Percentiles rank a stretch among this genome's conserved stretches.
phyloP scores from a whole-genome alignment of 2,329 filamentous ascomycete genomes.

The Mycogone perniciosa region DNA sequence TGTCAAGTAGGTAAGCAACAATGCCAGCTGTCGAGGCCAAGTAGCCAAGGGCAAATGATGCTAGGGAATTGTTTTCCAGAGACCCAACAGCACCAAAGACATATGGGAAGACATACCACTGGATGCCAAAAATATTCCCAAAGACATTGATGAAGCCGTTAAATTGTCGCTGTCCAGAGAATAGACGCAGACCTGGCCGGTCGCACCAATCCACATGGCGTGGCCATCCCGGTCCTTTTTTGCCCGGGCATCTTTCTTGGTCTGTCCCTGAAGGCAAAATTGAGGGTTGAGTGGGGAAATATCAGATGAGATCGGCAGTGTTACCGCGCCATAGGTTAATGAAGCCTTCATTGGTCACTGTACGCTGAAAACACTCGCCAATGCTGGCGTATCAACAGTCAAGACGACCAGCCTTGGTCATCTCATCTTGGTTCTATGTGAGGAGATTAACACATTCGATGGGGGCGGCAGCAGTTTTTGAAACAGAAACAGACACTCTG shows the following conservation, averaged over 20 bases:
- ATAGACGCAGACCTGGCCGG: slow-evolving; percentile 1
- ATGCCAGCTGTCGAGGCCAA: slow-evolving; percentile 1
- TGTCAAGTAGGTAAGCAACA: not conserved
- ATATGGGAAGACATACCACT: slow-evolving; percentile 1
- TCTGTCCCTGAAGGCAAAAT: slow-evolving; percentile 4
- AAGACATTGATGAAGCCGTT: slow-evolving; percentile 2
- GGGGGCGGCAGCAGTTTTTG: slow-evolving; percentile 4
- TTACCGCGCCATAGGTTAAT: slow-evolving; percentile 3
- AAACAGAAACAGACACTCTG: slow-evolving; percentile 2
- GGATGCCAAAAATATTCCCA: slow-evolving; percentile 1
- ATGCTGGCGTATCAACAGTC: slow-evolving; percentile 2
- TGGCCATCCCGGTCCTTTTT: slow-evolving; percentile 3
- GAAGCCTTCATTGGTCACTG: slow-evolving; percentile 1
- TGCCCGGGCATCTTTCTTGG: not conserved
- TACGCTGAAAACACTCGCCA: slow-evolving; percentile 1
- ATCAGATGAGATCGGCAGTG: slow-evolving; percentile 2
- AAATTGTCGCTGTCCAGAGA: slow-evolving; percentile 5
- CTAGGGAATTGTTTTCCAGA: slow-evolving; percentile 3
- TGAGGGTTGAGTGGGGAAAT: slow-evolving; percentile 5
- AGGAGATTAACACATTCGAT: slow-evolving; percentile 8
- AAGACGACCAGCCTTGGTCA: slow-evolving; percentile 2
- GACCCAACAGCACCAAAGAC: not conserved
- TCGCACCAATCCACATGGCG: slow-evolving; percentile 4
- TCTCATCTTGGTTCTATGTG: slow-evolving; percentile 7
- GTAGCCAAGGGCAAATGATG: slow-evolving; percentile 1